phyloP scores from a whole-genome alignment of 2,329 filamentous ascomycete species.

The Pseudogymnoascus sp. region DNA sequence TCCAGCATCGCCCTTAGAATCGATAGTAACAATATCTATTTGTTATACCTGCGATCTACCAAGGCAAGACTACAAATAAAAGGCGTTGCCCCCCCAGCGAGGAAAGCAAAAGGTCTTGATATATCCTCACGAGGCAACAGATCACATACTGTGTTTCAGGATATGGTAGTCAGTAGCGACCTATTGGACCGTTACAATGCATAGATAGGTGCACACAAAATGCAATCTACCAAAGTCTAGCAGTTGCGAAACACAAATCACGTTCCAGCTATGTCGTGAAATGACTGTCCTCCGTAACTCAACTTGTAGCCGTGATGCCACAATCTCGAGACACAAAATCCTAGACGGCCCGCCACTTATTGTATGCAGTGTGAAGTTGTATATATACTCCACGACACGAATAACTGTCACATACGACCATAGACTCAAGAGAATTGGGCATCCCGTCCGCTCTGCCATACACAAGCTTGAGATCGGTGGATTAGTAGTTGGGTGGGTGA shows the following conservation, averaged over 20 bases:
- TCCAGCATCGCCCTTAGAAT: not conserved
- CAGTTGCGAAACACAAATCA: constrained; percentile 3
- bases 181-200: not conserved
- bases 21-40: not conserved
- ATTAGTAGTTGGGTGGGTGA: no score
- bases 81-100: no score
- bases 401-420: no score
- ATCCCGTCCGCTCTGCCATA: no score
- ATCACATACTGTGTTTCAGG: not conserved
- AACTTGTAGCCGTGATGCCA: not conserved
- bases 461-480: no score
- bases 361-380: no score
- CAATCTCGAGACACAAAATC: not conserved
- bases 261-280: constrained; percentile 1
- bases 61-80: not conserved
- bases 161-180: not conserved
- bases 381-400: no score
- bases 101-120: not conserved
- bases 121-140: not conserved
- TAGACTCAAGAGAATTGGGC: no score
- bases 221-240: not conserved
- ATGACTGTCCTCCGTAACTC: not conserved
- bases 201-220: not conserved
- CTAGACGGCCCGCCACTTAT: no score
- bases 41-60: not conserved